A percentile compares a stretch with the other conserved stretches of the same genome.
Evolutionary conservation across 306 rosid species (phyloP).

Genomic region (Cicer arietinum): DNA sequence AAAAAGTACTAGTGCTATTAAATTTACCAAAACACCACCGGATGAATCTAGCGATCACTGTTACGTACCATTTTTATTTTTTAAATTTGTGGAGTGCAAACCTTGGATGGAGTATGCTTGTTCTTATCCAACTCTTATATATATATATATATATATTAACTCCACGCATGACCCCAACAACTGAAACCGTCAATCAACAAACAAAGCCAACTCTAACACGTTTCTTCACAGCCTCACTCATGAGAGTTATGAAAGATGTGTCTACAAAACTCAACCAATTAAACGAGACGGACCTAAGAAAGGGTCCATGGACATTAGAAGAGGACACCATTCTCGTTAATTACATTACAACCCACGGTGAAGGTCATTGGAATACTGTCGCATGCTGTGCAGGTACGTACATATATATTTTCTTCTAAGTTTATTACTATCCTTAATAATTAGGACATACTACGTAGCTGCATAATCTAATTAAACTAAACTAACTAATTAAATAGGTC

Average conservation of each 20-base stretch:
- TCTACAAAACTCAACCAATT: background rate
- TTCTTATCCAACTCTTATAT: slow-evolving; percentile 46
- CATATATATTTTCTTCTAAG: background rate
- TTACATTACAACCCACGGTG: slow-evolving; percentile 58
- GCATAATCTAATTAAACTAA: background rate
- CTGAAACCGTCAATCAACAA: slow-evolving; percentile 41
- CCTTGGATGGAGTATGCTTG: slow-evolving; percentile 9
- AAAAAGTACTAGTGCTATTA: background rate
- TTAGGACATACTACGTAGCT: background rate
- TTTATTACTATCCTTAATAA: background rate
- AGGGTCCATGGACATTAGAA: slow-evolving; percentile 74
- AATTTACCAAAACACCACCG: background rate
- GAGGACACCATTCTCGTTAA: slow-evolving; percentile 62
- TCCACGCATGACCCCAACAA: slow-evolving; percentile 23
- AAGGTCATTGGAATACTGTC: slow-evolving; percentile 69
- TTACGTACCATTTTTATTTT: slow-evolving; percentile 37
- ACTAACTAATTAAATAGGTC: slow-evolving; percentile 40
- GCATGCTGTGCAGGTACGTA: slow-evolving; percentile 53
- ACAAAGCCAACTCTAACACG: slow-evolving; percentile 30
- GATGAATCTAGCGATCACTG: slow-evolving; percentile 26
- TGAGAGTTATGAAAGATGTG: slow-evolving; percentile 31
- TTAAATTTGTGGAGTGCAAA: slow-evolving; percentile 21
- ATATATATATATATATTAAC: slow-evolving; percentile 32
- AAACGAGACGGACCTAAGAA: slow-evolving; percentile 47
- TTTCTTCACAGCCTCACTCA: slow-evolving; percentile 12